Conservation (phyloP, 345 rosid genomes). For the Psidium friedrichsthalianum region DNA sequence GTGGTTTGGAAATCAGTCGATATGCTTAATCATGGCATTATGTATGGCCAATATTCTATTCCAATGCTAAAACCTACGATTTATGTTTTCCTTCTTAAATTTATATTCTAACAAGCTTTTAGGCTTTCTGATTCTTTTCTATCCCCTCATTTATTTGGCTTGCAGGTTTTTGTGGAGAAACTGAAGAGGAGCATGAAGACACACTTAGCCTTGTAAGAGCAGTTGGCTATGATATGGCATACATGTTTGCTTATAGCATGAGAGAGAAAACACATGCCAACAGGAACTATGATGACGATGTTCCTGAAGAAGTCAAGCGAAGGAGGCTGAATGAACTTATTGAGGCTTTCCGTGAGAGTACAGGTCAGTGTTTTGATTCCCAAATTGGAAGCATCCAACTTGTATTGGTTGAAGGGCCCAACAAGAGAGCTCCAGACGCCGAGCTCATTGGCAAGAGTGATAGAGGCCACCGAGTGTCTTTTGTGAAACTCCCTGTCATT, state of each 20-base stretch:
- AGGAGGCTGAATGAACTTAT: conserved; percentile 81
- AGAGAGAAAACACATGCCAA: conserved; percentile 91
- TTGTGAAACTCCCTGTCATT: conserved; percentile 31
- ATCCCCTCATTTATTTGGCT: background rate
- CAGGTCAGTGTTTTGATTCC: conserved; percentile 62
- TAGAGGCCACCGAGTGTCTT: conserved; percentile 70
- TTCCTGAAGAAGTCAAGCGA: conserved; percentile 77
- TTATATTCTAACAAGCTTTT: background rate
- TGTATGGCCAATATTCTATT: background rate
- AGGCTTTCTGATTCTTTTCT: background rate
- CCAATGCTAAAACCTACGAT: background rate
- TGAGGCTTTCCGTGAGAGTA: conserved; percentile 65
- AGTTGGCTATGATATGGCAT: conserved; percentile 92
- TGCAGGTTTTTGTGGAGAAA: conserved; percentile 86
- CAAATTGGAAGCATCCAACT: conserved; percentile 67
- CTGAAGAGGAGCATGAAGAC: conserved; percentile 78
- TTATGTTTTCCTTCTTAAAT: background rate
- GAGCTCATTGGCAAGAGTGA: conserved; percentile 87
- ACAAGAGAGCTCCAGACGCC: conserved; percentile 77
- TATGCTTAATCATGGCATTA: background rate
- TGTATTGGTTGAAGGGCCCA: conserved; percentile 83
- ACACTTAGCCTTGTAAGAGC: conserved; percentile 56
- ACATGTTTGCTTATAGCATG: conserved; percentile 98
- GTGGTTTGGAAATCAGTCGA: background rate
- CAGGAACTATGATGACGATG: conserved; percentile 58